Evolutionary conservation across 2,329 filamentous ascomycete species (phyloP).

Genomic region (Orbilia quercus): DNA sequence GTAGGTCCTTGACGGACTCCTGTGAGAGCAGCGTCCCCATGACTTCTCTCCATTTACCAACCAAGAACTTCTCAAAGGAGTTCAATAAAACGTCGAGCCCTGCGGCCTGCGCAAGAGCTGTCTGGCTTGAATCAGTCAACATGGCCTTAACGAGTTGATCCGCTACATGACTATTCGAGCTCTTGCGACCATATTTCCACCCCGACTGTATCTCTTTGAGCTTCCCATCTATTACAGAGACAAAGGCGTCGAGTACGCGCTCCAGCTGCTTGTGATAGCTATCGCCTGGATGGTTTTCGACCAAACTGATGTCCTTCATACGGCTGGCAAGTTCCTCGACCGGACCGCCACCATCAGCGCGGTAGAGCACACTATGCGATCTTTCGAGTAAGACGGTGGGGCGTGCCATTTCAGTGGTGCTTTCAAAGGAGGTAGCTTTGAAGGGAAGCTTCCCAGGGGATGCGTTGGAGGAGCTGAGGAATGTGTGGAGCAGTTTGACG

Average conservation of each 20-base stretch:
- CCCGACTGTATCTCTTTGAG: constrained; percentile 57
- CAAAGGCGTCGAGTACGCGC: constrained; percentile 59
- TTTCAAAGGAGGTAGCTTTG: constrained; percentile 54
- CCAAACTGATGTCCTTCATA: constrained; percentile 54
- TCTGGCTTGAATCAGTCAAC: constrained; percentile 54
- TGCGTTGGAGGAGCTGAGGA: constrained; percentile 39
- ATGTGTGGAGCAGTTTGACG: constrained; percentile 51
- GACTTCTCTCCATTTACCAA: constrained; percentile 85
- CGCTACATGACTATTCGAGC: constrained; percentile 57
- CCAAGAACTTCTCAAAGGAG: constrained; percentile 92
- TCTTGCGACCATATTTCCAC: constrained; percentile 44
- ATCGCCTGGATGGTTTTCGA: constrained; percentile 52
- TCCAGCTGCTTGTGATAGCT: constrained; percentile 59
- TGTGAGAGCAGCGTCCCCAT: constrained; percentile 85
- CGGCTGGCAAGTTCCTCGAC: constrained; percentile 45
- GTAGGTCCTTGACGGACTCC: constrained; percentile 78
- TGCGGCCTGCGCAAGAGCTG: constrained; percentile 61
- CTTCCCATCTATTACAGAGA: constrained; percentile 57
- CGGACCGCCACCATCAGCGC: constrained; percentile 30
- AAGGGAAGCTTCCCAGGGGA: constrained; percentile 43
- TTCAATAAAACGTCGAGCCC: constrained; percentile 80
- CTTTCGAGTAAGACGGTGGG: constrained; percentile 53
- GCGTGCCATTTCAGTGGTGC: constrained; percentile 47
- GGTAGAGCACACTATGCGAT: constrained; percentile 54
- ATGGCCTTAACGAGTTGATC: constrained; percentile 57